These are phyloP conservation scores for Pythium phragmiticola DNA, from an alignment of 352 stramenopile genomes.

Conservation along the genomic window DNA sequence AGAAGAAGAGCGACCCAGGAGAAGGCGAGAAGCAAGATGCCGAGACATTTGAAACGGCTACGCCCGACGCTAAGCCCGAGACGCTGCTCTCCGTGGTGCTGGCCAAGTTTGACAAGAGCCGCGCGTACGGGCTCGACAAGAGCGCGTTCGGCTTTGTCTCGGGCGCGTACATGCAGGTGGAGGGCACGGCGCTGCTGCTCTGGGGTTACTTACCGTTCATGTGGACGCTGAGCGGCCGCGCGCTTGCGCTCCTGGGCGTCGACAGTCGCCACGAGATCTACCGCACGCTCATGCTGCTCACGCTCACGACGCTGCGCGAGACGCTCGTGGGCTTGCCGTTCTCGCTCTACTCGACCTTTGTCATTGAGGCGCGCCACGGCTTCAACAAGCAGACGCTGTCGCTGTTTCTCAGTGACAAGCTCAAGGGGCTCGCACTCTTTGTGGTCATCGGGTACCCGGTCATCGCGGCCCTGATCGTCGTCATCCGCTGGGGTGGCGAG, in stretches of 20 bases:
- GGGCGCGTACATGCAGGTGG: constrained; percentile 79
- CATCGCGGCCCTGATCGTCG: constrained; percentile 56
- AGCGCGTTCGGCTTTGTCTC: constrained; percentile 94
- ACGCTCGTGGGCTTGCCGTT: constrained; percentile 67
- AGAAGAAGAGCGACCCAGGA: background rate
- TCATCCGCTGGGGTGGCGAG: constrained; percentile 73
- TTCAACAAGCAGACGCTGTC: constrained; percentile 97
- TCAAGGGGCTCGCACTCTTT: constrained; percentile 92
- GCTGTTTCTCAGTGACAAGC: constrained; percentile 95
- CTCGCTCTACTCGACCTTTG: constrained; percentile 94
- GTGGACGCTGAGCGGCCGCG: constrained; percentile 84
- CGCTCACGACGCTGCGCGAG: constrained; percentile 62
- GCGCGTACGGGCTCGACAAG: constrained; percentile 96
- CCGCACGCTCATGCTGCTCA: constrained; percentile 70
- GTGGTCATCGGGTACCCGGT: constrained; percentile 75
- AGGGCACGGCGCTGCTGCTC: constrained; percentile 87
- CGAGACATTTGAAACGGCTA: background rate
- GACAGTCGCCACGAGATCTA: constrained; percentile 82
- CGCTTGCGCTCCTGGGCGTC: constrained; percentile 56
- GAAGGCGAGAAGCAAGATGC: constrained; percentile 6
- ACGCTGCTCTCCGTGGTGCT: constrained; percentile 85
- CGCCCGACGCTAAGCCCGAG: constrained; percentile 12
- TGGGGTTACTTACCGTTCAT: constrained; percentile 92
- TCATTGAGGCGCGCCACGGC: constrained; percentile 95
- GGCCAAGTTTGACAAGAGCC: constrained; percentile 91